These are phyloP conservation scores for Acacia melanoxylon DNA, from an alignment of 306 rosid genomes.

Conservation along the genomic window DNA sequence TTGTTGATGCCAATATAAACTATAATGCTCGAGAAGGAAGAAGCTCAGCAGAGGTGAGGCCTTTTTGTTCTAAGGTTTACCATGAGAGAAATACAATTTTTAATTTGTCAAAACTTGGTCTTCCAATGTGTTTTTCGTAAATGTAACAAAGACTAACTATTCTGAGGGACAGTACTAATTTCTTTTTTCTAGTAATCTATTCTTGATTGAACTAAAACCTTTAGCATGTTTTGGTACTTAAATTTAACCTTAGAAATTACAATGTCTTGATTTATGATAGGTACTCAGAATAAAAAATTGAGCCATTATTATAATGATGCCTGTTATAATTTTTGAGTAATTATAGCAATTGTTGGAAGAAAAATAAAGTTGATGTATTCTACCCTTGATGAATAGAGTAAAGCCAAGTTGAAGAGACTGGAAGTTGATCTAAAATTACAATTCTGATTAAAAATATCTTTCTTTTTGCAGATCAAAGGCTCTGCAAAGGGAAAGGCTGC, in stretches of 20 bases:
- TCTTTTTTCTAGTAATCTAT: neutral
- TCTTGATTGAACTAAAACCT: neutral
- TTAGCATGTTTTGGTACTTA: neutral
- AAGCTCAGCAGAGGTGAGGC: constrained; percentile 81
- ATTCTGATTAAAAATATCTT: constrained; percentile 11
- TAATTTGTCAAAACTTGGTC: neutral
- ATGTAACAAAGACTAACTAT: neutral
- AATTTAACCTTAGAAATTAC: neutral
- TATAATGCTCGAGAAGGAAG: constrained; percentile 89
- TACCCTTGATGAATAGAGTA: neutral
- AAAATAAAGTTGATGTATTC: neutral
- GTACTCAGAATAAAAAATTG: neutral
- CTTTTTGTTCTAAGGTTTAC: constrained; percentile 23
- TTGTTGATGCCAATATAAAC: constrained; percentile 70
- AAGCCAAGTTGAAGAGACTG: too few relatives aligned
- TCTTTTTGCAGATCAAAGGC: constrained; percentile 42
- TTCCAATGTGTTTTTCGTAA: neutral
- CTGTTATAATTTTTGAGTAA: neutral
- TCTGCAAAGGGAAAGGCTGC: constrained; percentile 55
- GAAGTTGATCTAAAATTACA: neutral
- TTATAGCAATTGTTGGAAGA: neutral
- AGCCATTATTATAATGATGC: neutral
- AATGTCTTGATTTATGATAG: neutral
- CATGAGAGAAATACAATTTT: constrained; percentile 2
- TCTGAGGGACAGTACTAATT: neutral